Evolutionary conservation across 2,329 filamentous ascomycete species (phyloP), one percentile per base, ranked within the genome.

Genomic region (Arthrobotrys entomopaga): DNA sequence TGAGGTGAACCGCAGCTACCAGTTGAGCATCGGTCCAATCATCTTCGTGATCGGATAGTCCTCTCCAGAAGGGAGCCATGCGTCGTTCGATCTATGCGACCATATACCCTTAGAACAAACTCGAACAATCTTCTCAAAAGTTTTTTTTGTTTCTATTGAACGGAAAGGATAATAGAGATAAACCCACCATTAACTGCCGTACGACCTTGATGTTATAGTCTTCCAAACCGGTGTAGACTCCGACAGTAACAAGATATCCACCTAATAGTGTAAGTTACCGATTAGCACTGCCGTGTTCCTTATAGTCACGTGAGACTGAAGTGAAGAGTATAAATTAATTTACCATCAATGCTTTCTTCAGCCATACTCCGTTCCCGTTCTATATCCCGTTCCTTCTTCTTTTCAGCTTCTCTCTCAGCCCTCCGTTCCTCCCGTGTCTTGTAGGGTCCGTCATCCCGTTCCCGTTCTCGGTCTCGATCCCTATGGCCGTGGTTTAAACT

Each of bases 1-100:
- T 86, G 19, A 92, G 93, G 79, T 92, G 88, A 57, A 90, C 95
- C 22, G 92, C 93, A 67, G 94, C 93, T 78, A 97, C 88, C n/a
- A 99, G 87, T 82, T 99, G 95, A 81, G 95, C 89, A 80, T 99
- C 95, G 11, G 92, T 91, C 95, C 95, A 99, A 60, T 88, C 91
- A 20, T 91, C 87, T 15, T 89, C 90, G 81, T 95, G 92, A 81
- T 98, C 93, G 77, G 97, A 90, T 2, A 99, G 84, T 3, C 95
- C 95, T 80, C 90, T 90, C 93, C 94, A 99, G 81, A 99, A 99
- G 0, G 95, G 95, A 48, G 95, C 95, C 75, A 99, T 83, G 76
- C 91, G 89, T 78, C 95, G 87, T 82, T 99, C 95, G 80, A 99
- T 93, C 94, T 98, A 76, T 50, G 74, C 6, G 11, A n/a, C 54